Conservation (phyloP, 768 basidiomycete genomes). For the Hortiboletus campestris region DNA sequence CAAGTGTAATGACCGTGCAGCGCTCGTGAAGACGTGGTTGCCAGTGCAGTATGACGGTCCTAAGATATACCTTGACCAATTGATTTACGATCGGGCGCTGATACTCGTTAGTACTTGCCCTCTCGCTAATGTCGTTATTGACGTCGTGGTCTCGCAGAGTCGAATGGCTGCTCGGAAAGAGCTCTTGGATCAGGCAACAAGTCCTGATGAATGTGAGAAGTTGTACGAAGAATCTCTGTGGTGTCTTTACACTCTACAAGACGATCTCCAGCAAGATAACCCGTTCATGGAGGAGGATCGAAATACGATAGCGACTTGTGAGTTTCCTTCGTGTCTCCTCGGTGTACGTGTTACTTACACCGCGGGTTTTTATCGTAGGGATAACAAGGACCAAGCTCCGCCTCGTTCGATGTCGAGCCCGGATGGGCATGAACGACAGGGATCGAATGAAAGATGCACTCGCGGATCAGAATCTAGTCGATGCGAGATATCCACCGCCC, state of each 20-base stretch:
- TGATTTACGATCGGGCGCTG: conserved; percentile 91
- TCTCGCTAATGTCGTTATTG: background rate
- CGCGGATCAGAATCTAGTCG: conserved; percentile 76
- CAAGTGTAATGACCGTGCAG: conserved; percentile 90
- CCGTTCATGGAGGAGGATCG: conserved; percentile 85
- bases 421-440: conserved; percentile 73
- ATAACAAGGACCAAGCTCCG: conserved; percentile 83
- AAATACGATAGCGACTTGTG: conserved; percentile 74
- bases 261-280: conserved; percentile 81
- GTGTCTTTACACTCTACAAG: conserved; percentile 90
- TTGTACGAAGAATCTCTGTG: conserved; percentile 94
- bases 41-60: conserved; percentile 81
- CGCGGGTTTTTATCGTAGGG: conserved; percentile 44
- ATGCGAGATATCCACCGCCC: conserved; percentile 68
- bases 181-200: conserved; percentile 71
- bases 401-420: conserved; percentile 70
- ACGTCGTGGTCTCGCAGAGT: conserved; percentile 51
- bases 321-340: conserved; percentile 24
- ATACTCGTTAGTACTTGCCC: conserved; percentile 57
- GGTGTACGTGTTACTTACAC: background rate
- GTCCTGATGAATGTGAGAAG: conserved; percentile 84
- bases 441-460: conserved; percentile 75
- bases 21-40: conserved; percentile 84
- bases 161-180: conserved; percentile 92
- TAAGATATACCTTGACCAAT: conserved; percentile 81